A percentile compares a stretch with the other conserved stretches of the same genome.
Evolutionary conservation across 306 rosid genomes (phyloP).

Genomic region (Casuarina cunninghamiana): DNA sequence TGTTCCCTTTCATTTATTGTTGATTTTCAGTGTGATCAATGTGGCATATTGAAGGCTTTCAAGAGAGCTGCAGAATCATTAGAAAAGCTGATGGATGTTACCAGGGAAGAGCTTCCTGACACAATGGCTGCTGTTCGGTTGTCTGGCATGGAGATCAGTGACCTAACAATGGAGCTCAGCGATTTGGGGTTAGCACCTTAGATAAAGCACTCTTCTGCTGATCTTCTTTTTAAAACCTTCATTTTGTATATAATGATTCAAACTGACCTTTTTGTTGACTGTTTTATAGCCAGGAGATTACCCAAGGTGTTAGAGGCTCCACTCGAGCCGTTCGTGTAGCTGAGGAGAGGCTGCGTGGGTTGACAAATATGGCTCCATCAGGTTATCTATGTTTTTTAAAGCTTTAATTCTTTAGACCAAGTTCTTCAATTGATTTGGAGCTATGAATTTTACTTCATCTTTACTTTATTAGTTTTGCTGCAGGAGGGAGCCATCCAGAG

Average conservation of each 20-base stretch:
- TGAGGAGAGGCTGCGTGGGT: slow-evolving; percentile 63
- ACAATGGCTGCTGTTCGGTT: slow-evolving; percentile 87
- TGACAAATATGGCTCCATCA: slow-evolving; percentile 63
- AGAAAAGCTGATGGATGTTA: slow-evolving; percentile 83
- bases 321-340: slow-evolving; percentile 71
- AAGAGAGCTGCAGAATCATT: slow-evolving; percentile 84
- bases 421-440: slow-evolving; percentile 19
- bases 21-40: slow-evolving; percentile 4
- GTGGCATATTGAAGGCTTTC: slow-evolving; percentile 63
- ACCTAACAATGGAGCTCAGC: slow-evolving; percentile 81
- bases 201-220: slow-evolving; percentile 8
- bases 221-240: background rate
- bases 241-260: slow-evolving; percentile 5
- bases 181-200: slow-evolving; percentile 60
- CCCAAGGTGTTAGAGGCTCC: slow-evolving; percentile 84
- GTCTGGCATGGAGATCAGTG: slow-evolving; percentile 97
- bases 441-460: slow-evolving; percentile 42
- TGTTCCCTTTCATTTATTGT: background rate
- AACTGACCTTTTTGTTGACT: slow-evolving; percentile 11
- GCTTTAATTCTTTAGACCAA: slow-evolving; percentile 1
- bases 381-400: slow-evolving; percentile 44
- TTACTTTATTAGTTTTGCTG: slow-evolving; percentile 69
- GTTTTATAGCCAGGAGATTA: slow-evolving; percentile 72
- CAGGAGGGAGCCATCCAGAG: slow-evolving; percentile 49
- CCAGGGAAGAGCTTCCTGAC: slow-evolving; percentile 88